phyloP scores from a whole-genome alignment of 2,329 filamentous ascomycete species.

The Cordyceps fumosorosea region DNA sequence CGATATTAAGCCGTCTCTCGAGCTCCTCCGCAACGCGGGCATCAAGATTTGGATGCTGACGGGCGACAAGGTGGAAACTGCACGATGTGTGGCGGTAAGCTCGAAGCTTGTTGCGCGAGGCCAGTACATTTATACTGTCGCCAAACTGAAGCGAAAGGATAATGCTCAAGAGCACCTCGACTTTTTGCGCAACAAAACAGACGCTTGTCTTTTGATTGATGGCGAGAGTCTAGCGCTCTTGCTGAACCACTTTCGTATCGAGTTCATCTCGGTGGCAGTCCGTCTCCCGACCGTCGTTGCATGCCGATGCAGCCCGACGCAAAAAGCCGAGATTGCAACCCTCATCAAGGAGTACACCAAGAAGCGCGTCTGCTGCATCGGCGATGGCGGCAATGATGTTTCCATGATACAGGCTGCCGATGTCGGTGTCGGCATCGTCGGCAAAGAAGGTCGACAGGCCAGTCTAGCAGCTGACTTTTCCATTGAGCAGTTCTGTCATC shows the following conservation, averaged over 20 bases:
- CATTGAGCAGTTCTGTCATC: constrained; percentile 88
- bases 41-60: constrained; percentile 99
- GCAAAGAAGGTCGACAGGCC: constrained; percentile 93
- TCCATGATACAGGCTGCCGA: constrained; percentile 99
- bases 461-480: constrained; percentile 94
- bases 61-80: constrained; percentile 96
- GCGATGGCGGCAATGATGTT: constrained; percentile 96
- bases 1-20: constrained; percentile 91
- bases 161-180: constrained; percentile 83
- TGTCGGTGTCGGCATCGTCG: constrained; percentile 94
- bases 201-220: constrained; percentile 85
- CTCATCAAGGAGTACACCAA: constrained; percentile 88
- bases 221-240: constrained; percentile 84
- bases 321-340: constrained; percentile 89
- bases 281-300: constrained; percentile 86
- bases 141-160: constrained; percentile 76
- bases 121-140: constrained; percentile 92
- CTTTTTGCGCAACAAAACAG: constrained; percentile 80
- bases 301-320: constrained; percentile 91
- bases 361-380: constrained; percentile 95
- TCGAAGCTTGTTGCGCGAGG: constrained; percentile 89
- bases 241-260: constrained; percentile 70
- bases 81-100: constrained; percentile 89
- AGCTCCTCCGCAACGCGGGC: constrained; percentile 90
- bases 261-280: constrained; percentile 86